phyloP scores from a whole-genome alignment of 2,329 filamentous ascomycete species.

The Trichoderma sp. region DNA sequence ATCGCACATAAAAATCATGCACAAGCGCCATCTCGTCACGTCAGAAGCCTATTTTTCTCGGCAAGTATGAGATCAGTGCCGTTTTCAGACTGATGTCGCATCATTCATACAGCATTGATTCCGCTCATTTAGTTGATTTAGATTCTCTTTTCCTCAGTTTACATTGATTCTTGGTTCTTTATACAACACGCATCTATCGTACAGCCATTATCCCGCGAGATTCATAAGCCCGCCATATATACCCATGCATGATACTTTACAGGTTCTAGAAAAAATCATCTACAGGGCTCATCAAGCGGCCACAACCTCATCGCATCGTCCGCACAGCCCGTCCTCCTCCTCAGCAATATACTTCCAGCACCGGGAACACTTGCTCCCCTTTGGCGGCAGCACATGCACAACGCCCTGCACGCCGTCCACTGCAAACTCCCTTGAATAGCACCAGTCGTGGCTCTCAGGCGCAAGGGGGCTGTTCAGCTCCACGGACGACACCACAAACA shows the following conservation, averaged over 20 bases:
- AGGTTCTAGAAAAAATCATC: background rate
- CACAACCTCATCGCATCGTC: conserved; percentile 69
- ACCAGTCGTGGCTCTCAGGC: conserved; percentile 44
- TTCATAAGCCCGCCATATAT: background rate
- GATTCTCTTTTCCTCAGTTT: background rate
- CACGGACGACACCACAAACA: conserved; percentile 73
- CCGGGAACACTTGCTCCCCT: conserved; percentile 72
- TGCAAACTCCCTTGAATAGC: conserved; percentile 49
- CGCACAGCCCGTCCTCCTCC: conserved; percentile 68
- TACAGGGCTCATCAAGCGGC: background rate
- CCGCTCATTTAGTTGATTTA: background rate
- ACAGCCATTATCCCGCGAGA: background rate
- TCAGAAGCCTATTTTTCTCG: background rate
- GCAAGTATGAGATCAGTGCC: background rate
- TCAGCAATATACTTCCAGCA: conserved; percentile 88
- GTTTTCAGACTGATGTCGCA: background rate
- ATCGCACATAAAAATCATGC: conserved; percentile 1
- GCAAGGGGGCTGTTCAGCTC: conserved; percentile 46
- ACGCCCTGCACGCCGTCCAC: conserved; percentile 43
- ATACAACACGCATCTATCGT: conserved; percentile 8
- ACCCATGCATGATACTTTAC: background rate
- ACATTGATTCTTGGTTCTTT: background rate
- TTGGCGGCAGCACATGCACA: conserved; percentile 54
- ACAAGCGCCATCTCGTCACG: background rate
- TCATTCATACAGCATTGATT: background rate